Evolutionary conservation across 441 rosid genomes (phyloP), one percentile per base, ranked within the genome.

Genomic region (Manihot esculenta): DNA sequence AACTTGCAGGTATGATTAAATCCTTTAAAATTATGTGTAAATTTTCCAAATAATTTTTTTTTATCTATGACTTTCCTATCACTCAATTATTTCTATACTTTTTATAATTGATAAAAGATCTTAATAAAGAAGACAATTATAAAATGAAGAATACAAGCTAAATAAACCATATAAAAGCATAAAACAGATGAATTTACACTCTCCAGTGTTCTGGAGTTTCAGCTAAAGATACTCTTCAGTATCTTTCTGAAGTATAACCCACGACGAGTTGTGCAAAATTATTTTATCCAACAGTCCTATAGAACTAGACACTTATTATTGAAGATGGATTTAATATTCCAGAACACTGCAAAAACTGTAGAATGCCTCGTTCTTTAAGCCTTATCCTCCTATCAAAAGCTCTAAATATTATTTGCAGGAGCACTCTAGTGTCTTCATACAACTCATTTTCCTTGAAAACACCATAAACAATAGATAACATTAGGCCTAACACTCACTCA

Each of bases 1-100:
- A 87, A 88, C 79, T 76, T 94, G 79, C 97, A 94, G 97, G 99
- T 94, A 79, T 64, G 49, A 54, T 49, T 14, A 17, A 35, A 69
- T 62, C 23, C 68, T 26, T 23, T 35, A 60, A 68, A 51, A 61
- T 33, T 38, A 54, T 27, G 0, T 44, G n/a, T 42, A n/a, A n/a
- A 21, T 35, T 23, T 18, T 55, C 42, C 69, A 68, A 60, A 24
- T 61, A 38, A 5, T 69, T 51, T 8, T 38, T 23, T 8, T 38
- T 23, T 21, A 18, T 10, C n/a, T 48, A 17, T 26, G 21, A 7
- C 38, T 33, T 33, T 33, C n/a, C n/a, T n/a, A n/a, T n/a, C 38
- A 33, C 38, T 33, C 38, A 33, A 33, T 33, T 33, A 13, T 3
- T 41, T 56, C 7, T 27, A 44, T 63, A 7, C 35, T 13, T 56